These are phyloP conservation scores for Aureobasidium melanogenum DNA, from an alignment of 2,329 filamentous ascomycete genomes.

Conservation along the genomic window DNA sequence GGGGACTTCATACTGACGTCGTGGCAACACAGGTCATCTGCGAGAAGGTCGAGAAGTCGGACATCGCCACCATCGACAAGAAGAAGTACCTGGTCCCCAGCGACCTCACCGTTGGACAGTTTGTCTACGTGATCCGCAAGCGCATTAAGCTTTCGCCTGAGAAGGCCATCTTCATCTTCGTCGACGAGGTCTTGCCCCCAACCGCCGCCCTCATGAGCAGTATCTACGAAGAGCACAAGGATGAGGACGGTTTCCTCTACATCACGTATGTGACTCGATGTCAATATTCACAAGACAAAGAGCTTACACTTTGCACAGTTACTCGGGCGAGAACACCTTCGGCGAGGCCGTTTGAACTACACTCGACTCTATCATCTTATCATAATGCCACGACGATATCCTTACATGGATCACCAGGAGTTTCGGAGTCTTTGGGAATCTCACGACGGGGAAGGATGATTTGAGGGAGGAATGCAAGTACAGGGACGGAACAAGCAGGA, in stretches of 20 bases:
- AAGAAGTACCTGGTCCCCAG: constrained; percentile 99
- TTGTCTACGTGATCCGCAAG: constrained; percentile 99
- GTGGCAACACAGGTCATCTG: constrained; percentile 70
- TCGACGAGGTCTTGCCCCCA: constrained; percentile 93
- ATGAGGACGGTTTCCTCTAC: constrained; percentile 83
- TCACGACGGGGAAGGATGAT: constrained; percentile 1
- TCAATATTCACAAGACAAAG: background rate
- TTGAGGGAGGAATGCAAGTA: constrained; percentile 1
- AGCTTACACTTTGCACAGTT: constrained; percentile 40
- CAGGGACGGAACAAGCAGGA: constrained; percentile 2
- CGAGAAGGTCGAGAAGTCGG: constrained; percentile 98
- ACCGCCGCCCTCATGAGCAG: constrained; percentile 98
- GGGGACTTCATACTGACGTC: background rate
- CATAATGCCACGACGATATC: background rate
- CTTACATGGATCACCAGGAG: constrained; percentile 4
- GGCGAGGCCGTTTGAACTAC: constrained; percentile 42
- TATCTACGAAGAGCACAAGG: constrained; percentile 99
- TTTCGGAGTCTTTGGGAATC: constrained; percentile 6
- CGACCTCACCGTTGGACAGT: constrained; percentile 96
- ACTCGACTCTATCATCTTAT: background rate
- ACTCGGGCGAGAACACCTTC: constrained; percentile 99
- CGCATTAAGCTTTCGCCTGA: constrained; percentile 97
- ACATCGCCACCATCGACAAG: constrained; percentile 99
- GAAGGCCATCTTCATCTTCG: constrained; percentile 99
- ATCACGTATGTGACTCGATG: constrained; percentile 60